Evolutionary conservation across 352 stramenopile species (phyloP).

Genomic region (Pythium scleroteichum): DNA sequence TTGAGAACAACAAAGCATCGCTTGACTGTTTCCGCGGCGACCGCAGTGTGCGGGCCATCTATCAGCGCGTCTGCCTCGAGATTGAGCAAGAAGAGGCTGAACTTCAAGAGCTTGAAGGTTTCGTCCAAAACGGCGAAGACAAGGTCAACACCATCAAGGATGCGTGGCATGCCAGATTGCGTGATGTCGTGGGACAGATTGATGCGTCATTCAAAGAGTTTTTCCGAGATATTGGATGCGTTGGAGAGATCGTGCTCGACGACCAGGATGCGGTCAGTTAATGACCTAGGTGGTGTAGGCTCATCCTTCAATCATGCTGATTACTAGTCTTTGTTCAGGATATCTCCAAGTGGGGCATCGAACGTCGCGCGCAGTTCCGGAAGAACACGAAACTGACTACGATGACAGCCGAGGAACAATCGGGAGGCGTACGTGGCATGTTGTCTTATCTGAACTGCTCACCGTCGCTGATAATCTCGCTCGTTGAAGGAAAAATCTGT

Average conservation of each 20-base stretch:
- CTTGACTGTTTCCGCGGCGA: slow-evolving; percentile 84
- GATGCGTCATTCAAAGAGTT: slow-evolving; percentile 83
- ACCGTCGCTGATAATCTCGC: neutral
- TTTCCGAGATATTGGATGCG: slow-evolving; percentile 85
- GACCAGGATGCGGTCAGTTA: slow-evolving; percentile 61
- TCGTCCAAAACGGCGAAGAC: slow-evolving; percentile 63
- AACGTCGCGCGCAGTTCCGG: slow-evolving; percentile 83
- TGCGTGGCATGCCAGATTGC: slow-evolving; percentile 67
- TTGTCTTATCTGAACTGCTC: neutral
- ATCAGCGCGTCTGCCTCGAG: slow-evolving; percentile 60
- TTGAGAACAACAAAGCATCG: slow-evolving; percentile 85
- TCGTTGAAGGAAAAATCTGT: slow-evolving; percentile 82
- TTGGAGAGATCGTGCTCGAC: slow-evolving; percentile 81
- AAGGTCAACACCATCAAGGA: slow-evolving; percentile 77
- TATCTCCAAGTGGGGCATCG: slow-evolving; percentile 87
- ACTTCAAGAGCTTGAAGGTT: slow-evolving; percentile 59
- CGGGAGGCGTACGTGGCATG: slow-evolving; percentile 64
- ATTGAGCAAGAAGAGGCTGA: slow-evolving; percentile 67
- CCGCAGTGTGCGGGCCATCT: slow-evolving; percentile 70
- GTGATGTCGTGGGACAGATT: slow-evolving; percentile 75
- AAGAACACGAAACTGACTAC: slow-evolving; percentile 82
- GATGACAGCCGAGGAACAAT: slow-evolving; percentile 88
- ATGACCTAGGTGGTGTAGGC: neutral
- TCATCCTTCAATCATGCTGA: slow-evolving; percentile 1
- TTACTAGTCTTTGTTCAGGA: slow-evolving; percentile 41